Conservation (phyloP, 192 early-diverging fungal genomes). For the Backusella mclennaniae region DNA sequence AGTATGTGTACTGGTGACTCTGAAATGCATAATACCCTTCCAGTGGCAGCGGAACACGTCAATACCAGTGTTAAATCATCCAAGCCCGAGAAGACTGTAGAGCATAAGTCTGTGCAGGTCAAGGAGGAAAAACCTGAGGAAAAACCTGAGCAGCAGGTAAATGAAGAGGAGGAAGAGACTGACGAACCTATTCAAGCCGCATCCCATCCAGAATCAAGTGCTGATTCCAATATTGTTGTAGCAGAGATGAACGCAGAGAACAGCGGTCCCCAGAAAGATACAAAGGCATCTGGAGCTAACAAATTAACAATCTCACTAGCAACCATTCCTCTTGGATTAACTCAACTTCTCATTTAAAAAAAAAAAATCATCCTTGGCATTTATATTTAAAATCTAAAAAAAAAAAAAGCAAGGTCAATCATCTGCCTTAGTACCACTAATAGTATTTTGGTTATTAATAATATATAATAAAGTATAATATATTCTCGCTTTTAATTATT, state of each 20-base stretch:
- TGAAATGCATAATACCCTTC: neutral
- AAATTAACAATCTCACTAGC: neutral
- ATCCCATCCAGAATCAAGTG: neutral
- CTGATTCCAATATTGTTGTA: neutral
- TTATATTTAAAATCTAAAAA: neutral
- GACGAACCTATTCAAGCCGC: neutral
- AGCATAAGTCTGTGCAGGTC: neutral
- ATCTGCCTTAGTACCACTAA: neutral
- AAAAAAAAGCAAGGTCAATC: neutral
- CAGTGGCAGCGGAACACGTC: neutral
- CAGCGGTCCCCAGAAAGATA: neutral
- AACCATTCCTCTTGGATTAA: neutral
- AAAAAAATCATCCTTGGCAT: neutral
- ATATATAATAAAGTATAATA: neutral
- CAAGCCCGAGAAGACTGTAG: neutral
- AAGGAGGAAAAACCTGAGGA: too few species aligned
- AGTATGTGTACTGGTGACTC: slow-evolving; percentile 21
- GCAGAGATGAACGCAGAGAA: neutral
- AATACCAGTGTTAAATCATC: neutral
- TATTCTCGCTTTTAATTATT: neutral
- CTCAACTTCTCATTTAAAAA: neutral
- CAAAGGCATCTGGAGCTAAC: neutral
- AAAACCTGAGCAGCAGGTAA: neutral
- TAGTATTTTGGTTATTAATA: neutral
- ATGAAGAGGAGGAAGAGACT: neutral